Evolutionary conservation across 495 filamentous ascomycete genomes (phyloP), one percentile per base, ranked within the genome.

Genomic region (Daldinia caldariorum): DNA sequence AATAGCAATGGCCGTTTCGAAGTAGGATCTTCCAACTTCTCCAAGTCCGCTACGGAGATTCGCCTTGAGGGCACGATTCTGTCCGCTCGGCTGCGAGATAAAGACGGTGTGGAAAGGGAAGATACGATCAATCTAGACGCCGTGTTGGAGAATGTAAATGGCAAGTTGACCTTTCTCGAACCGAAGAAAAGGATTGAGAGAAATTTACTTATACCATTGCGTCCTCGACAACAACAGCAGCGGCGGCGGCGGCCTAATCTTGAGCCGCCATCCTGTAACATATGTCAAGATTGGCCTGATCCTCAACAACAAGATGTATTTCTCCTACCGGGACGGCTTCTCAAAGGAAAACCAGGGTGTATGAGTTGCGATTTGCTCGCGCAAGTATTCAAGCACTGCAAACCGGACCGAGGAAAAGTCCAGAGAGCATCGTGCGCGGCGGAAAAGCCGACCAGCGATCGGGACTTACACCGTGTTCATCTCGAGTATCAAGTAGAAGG

Each of bases 121-220:
- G 39, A 43, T 43, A 43, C 39, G 5, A 43, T 43, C 6, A 43
- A 43, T 43, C 39, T 43, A n/a, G 39, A 43, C n/a, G 39, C 39
- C 16, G 2, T 43, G 13, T 14, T 43, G 39, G 39, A 43, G 12
- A 43, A 43, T 14, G 13, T 1, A 43, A 43, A 43, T 18, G 39
- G 39, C 8, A 14, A 18, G 12, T 43, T 43, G 12, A 18, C 39
- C 4, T 43, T n/a, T 43, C 39, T 49, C 45, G 16, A 26, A 49
- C 45, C 18, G 5, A 49, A 26, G 45, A 26, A 22, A 12, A 26
- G 6, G 12, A 22, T 49, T 2, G 18, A 49, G 16, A 49, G 45
- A 12, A 49, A 26, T 6, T 5, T 26, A 1, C 45, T 2, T 22
- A 18, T 49, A 12, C 16, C 16, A 18, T 6, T 49, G 9, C 45